Evolutionary conservation across 177 flowering plant genomes (phyloP).

Genomic region (Telopea speciosissima): DNA sequence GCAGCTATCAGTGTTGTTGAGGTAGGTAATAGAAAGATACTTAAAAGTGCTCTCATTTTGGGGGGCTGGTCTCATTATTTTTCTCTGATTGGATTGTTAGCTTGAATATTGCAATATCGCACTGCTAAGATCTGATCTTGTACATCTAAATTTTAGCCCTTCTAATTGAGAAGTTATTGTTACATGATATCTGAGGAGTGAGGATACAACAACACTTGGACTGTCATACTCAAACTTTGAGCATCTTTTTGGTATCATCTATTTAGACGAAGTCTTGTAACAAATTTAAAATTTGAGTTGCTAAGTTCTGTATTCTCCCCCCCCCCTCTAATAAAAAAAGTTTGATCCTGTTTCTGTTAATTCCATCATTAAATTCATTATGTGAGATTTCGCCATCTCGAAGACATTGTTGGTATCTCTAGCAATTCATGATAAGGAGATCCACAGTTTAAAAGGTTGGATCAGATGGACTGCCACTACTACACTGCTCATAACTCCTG

Average conservation of each 20-base stretch:
- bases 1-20: conserved; percentile 45
- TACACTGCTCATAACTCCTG: conserved; percentile 1
- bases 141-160: background rate
- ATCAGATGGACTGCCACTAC: background rate
- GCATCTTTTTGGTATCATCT: background rate
- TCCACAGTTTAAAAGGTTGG: no score
- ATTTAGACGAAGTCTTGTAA: background rate
- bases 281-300: background rate
- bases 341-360: no score
- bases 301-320: background rate
- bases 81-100: no score
- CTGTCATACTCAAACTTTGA: background rate
- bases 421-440: no score
- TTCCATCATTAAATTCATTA: background rate
- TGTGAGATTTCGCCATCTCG: background rate
- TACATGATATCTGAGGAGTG: no score
- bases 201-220: background rate
- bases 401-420: no score
- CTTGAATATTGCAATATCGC: no score
- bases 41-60: no score
- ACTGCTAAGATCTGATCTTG: no score
- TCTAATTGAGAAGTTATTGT: background rate
- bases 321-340: no score
- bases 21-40: conserved; percentile 30
- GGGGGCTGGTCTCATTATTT: no score